Conservation (phyloP, 2,329 filamentous ascomycete genomes). For the Ascocoryne sarcoides region DNA sequence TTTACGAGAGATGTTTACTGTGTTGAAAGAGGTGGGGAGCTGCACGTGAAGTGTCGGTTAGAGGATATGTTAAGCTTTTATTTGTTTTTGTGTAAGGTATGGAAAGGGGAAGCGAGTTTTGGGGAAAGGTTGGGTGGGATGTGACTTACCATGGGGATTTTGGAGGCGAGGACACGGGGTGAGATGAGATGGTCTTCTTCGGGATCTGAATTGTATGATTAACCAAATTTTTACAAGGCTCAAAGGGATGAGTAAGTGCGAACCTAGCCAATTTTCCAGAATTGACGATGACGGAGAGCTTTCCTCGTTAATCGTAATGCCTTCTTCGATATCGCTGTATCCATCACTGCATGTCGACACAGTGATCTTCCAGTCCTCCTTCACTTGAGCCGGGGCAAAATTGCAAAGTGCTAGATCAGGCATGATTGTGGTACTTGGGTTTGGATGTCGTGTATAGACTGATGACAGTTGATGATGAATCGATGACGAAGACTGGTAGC, state of each 20-base stretch:
- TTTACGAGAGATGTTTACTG: constrained; percentile 52
- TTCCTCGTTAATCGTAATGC: neutral
- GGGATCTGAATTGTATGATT: constrained; percentile 45
- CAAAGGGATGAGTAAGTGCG: neutral
- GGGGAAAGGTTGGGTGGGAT: too few relatives aligned
- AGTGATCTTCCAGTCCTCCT: neutral
- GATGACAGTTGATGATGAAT: too few relatives aligned
- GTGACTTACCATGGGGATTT: constrained; percentile 59
- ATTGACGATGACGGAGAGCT: neutral
- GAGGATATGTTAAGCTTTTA: too few relatives aligned
- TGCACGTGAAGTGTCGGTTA: too few relatives aligned
- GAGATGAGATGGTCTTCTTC: constrained; percentile 91
- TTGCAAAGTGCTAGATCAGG: neutral
- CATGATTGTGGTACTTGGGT: neutral
- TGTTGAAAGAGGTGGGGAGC: constrained; percentile 33
- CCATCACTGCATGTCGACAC: neutral
- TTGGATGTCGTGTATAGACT: too few relatives aligned
- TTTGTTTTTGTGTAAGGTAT: too few relatives aligned
- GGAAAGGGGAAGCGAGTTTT: too few relatives aligned
- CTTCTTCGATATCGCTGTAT: neutral
- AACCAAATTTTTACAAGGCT: neutral
- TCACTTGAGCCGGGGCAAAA: neutral
- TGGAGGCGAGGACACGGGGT: constrained; percentile 89
- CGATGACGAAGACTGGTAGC: too few relatives aligned
- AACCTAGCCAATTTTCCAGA: neutral